These are phyloP conservation scores for Scheffersomyces stipitis DNA, from an alignment of 805 yeast genomes.

Conservation along the genomic window DNA sequence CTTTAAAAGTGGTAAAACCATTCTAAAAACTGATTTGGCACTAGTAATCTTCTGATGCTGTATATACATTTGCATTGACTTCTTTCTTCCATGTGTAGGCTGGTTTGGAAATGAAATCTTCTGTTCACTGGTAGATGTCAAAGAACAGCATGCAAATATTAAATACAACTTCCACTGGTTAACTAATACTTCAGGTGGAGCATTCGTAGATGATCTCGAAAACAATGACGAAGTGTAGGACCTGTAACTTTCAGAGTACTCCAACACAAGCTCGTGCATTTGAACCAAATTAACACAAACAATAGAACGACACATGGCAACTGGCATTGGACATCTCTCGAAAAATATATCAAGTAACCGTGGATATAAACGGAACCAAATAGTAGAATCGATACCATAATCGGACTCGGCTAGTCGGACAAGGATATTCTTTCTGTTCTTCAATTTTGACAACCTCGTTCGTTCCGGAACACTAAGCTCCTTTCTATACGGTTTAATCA, in stretches of 20 bases:
- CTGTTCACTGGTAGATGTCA: slow-evolving; percentile 88
- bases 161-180: slow-evolving; percentile 89
- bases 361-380: slow-evolving; percentile 94
- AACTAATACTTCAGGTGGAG: slow-evolving; percentile 68
- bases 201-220: slow-evolving; percentile 19
- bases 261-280: slow-evolving; percentile 67
- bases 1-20: slow-evolving; percentile 79
- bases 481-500: slow-evolving; percentile 53
- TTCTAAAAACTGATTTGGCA: slow-evolving; percentile 82
- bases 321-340: slow-evolving; percentile 84
- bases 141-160: slow-evolving; percentile 87
- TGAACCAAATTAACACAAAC: slow-evolving; percentile 89
- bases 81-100: slow-evolving; percentile 69
- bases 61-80: slow-evolving; percentile 74
- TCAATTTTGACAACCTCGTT: slow-evolving; percentile 64
- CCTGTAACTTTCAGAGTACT: slow-evolving; percentile 48
- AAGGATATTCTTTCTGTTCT: slow-evolving; percentile 65
- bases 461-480: slow-evolving; percentile 74
- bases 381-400: slow-evolving; percentile 91
- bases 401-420: slow-evolving; percentile 82
- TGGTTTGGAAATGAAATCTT: slow-evolving; percentile 54
- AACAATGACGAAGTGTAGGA: slow-evolving; percentile 39
- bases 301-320: slow-evolving; percentile 87
- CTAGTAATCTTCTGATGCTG: slow-evolving; percentile 93
- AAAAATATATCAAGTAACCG: slow-evolving; percentile 68